These are phyloP conservation scores for Eleusine coracana DNA, from an alignment of 176 grass and related monocot species.

Conservation along the genomic window DNA sequence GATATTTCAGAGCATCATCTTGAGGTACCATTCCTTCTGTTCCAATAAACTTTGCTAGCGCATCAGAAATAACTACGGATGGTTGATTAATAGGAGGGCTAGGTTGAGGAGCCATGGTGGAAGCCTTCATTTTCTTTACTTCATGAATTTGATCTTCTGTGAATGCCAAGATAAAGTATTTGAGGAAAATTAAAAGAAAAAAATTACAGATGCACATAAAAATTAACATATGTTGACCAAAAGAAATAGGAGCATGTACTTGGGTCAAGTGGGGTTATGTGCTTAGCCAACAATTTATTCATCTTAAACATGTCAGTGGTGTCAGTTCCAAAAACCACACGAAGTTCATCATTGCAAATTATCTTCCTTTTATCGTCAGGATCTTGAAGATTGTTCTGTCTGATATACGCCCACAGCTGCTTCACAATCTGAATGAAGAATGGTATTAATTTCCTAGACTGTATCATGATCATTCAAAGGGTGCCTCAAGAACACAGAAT, in stretches of 20 bases:
- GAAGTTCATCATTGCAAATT: constrained; percentile 95
- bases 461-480: constrained; percentile 13
- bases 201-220: constrained; percentile 27
- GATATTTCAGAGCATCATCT: constrained; percentile 66
- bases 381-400: constrained; percentile 98
- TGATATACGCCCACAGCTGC: constrained; percentile 94
- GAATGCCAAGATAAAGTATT: constrained; percentile 37
- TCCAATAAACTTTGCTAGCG: constrained; percentile 82
- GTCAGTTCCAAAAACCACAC: constrained; percentile 88
- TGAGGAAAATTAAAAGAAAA: constrained; percentile 8
- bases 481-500: not conserved
- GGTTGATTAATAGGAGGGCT: constrained; percentile 44
- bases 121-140: constrained; percentile 59
- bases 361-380: constrained; percentile 99
- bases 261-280: constrained; percentile 85
- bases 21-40: constrained; percentile 56
- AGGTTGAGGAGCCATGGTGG: constrained; percentile 36
- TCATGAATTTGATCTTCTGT: constrained; percentile 55
- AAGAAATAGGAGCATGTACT: constrained; percentile 44
- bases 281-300: constrained; percentile 98
- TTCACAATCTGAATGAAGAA: constrained; percentile 86
- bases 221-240: constrained; percentile 32
- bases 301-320: constrained; percentile 99
- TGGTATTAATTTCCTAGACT: constrained; percentile 31
- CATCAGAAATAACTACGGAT: constrained; percentile 67